phyloP scores from a whole-genome alignment of 768 basidiomycete species.

The Mrakia frigida region DNA sequence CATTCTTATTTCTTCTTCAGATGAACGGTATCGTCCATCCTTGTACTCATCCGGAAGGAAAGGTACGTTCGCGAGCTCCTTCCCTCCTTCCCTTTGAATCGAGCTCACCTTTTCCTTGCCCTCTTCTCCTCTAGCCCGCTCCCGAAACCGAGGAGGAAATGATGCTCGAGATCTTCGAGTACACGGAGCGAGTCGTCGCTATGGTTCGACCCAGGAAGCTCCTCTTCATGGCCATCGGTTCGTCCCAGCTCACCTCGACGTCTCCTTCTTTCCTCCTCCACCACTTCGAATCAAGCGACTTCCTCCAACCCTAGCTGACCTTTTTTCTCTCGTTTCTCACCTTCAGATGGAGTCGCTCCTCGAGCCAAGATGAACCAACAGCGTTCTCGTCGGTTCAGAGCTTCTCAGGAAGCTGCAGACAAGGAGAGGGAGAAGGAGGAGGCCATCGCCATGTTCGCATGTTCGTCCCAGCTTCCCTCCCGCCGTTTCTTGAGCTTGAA shows the following conservation, averaged over 20 bases:
- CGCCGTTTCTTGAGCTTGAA: background rate
- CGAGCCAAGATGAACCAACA: constrained; percentile 99
- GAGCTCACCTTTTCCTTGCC: background rate
- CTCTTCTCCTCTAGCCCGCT: constrained; percentile 59
- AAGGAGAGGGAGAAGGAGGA: constrained; percentile 83
- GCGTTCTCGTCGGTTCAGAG: constrained; percentile 89
- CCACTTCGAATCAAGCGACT: background rate
- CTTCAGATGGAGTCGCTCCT: constrained; percentile 86
- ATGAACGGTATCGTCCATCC: constrained; percentile 99
- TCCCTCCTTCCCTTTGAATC: background rate
- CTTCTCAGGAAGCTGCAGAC: constrained; percentile 89
- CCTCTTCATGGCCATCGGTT: constrained; percentile 97
- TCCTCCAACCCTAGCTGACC: background rate
- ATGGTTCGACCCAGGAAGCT: constrained; percentile 94
- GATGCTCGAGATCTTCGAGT: constrained; percentile 96
- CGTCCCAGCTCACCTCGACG: constrained; percentile 37
- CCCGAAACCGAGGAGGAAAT: constrained; percentile 98
- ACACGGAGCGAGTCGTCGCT: constrained; percentile 94
- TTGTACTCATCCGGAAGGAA: constrained; percentile 98
- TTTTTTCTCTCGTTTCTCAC: too few species aligned
- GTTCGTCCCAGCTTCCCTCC: constrained; percentile 46
- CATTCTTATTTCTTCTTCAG: constrained; percentile 42
- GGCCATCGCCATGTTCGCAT: constrained; percentile 77
- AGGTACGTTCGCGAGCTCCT: constrained; percentile 50
- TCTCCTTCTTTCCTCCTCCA: background rate